phyloP scores from a whole-genome alignment of 2,329 filamentous ascomycete genomes.

The Cordyceps militaris region DNA sequence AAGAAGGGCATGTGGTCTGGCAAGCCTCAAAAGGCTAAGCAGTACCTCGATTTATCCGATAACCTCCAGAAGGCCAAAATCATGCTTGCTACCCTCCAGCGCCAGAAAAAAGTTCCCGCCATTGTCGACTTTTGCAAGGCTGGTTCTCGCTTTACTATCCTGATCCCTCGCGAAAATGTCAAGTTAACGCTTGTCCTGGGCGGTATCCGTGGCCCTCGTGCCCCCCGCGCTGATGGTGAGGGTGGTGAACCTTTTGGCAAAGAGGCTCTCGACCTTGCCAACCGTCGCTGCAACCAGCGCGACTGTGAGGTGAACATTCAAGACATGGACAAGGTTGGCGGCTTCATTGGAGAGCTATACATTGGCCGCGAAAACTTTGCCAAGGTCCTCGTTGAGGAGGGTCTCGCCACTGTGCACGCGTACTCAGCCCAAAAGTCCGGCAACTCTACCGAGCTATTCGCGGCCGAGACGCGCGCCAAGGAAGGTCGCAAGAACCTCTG shows the following conservation, averaged over 20 bases:
- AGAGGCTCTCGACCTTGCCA: constrained; percentile 88
- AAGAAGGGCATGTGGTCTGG: constrained; percentile 93
- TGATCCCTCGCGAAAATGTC: constrained; percentile 86
- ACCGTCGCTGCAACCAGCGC: constrained; percentile 80
- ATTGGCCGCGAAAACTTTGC: constrained; percentile 94
- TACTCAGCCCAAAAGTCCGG: constrained; percentile 96
- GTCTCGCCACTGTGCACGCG: constrained; percentile 81
- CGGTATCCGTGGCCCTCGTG: constrained; percentile 83
- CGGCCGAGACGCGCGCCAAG: constrained; percentile 84
- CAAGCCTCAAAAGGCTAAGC: constrained; percentile 76
- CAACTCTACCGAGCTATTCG: constrained; percentile 78
- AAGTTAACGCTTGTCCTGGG: constrained; percentile 94
- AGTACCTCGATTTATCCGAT: constrained; percentile 86
- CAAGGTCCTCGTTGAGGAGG: constrained; percentile 88
- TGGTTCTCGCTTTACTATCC: constrained; percentile 86
- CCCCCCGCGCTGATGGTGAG: constrained; percentile 65
- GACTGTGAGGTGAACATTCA: constrained; percentile 95
- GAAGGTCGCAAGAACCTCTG: constrained; percentile 81
- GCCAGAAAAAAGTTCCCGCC: constrained; percentile 86
- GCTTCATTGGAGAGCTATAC: constrained; percentile 92
- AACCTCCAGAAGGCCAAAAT: constrained; percentile 92
- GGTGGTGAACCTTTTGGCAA: constrained; percentile 91
- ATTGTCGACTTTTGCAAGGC: constrained; percentile 97
- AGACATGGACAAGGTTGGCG: constrained; percentile 91
- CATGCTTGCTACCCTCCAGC: constrained; percentile 76